Conservation (phyloP, 1,139 yeast genomes). For the Hemisphaericaspora xylofermentans region DNA sequence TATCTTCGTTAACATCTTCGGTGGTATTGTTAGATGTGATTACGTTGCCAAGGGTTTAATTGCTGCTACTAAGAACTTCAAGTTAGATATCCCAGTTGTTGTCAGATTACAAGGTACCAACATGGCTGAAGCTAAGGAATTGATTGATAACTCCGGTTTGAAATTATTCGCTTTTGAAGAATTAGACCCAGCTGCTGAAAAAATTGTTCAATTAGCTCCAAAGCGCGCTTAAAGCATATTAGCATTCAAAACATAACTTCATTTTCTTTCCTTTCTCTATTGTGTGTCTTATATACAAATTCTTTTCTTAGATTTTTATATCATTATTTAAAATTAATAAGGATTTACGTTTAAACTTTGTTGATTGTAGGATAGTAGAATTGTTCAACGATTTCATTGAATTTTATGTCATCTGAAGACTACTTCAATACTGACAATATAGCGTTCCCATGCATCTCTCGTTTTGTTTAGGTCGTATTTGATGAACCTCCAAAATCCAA, state of each 20-base stretch:
- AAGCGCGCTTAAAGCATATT: conserved; percentile 11
- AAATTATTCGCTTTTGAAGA: conserved; percentile 90
- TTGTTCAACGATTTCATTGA: too few species aligned
- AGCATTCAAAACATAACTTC: neutral
- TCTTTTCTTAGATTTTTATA: conserved; percentile 2
- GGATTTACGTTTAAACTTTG: neutral
- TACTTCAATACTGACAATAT: too few species aligned
- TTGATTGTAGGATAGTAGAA: neutral
- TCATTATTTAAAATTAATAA: neutral
- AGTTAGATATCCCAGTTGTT: conserved; percentile 90
- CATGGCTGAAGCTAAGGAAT: conserved; percentile 82
- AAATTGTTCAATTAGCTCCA: conserved; percentile 75
- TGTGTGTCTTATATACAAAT: neutral
- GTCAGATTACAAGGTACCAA: conserved; percentile 99
- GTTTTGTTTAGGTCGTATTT: too few species aligned
- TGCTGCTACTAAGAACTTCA: conserved; percentile 93
- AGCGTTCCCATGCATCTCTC: too few species aligned
- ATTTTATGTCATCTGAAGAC: too few species aligned
- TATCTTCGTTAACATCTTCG: conserved; percentile 96
- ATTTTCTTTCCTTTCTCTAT: conserved; percentile 1
- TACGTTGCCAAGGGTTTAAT: conserved; percentile 97
- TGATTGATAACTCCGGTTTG: conserved; percentile 86
- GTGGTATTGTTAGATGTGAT: conserved; percentile 99
- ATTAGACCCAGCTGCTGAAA: conserved; percentile 96
- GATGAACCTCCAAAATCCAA: too few species aligned